Conservation (phyloP, 2,329 filamentous ascomycete genomes). For the Aspergillus awamori region DNA sequence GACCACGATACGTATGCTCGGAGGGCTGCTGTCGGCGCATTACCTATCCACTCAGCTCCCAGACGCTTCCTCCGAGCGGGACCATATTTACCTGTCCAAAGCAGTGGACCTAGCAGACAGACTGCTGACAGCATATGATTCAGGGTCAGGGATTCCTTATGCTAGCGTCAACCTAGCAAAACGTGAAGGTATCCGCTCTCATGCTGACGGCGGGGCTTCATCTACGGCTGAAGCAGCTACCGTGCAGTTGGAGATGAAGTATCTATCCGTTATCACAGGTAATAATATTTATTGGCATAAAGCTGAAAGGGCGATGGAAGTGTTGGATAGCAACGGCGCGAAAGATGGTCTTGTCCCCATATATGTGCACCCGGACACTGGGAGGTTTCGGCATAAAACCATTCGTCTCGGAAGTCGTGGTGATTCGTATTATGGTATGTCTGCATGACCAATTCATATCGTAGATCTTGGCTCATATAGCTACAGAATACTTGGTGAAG, state of each 20-base stretch:
- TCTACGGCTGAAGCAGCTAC: slow-evolving; percentile 90
- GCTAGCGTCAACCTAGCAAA: slow-evolving; percentile 84
- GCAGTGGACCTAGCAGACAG: slow-evolving; percentile 86
- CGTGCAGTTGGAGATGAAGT: slow-evolving; percentile 92
- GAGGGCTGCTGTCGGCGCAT: slow-evolving; percentile 30
- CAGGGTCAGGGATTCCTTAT: slow-evolving; percentile 81
- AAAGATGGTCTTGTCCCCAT: slow-evolving; percentile 85
- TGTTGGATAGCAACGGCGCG: slow-evolving; percentile 77
- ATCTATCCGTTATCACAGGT: slow-evolving; percentile 86
- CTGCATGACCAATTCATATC: not conserved
- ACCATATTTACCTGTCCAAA: slow-evolving; percentile 93
- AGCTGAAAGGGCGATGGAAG: slow-evolving; percentile 83
- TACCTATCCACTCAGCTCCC: slow-evolving; percentile 21
- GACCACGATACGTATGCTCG: slow-evolving; percentile 34
- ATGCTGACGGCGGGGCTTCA: slow-evolving; percentile 82
- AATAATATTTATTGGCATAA: slow-evolving; percentile 88
- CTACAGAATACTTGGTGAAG: slow-evolving; percentile 84
- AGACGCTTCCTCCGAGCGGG: slow-evolving; percentile 58
- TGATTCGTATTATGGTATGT: slow-evolving; percentile 79
- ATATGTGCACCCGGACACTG: slow-evolving; percentile 76
- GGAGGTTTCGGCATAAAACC: slow-evolving; percentile 76
- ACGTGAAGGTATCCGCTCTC: slow-evolving; percentile 72
- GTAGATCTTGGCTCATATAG: not conserved
- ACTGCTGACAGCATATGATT: slow-evolving; percentile 83
- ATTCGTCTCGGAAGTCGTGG: slow-evolving; percentile 89